phyloP scores from a whole-genome alignment of 2,329 filamentous ascomycete genomes.

The Penicillium sclerotiorum region DNA sequence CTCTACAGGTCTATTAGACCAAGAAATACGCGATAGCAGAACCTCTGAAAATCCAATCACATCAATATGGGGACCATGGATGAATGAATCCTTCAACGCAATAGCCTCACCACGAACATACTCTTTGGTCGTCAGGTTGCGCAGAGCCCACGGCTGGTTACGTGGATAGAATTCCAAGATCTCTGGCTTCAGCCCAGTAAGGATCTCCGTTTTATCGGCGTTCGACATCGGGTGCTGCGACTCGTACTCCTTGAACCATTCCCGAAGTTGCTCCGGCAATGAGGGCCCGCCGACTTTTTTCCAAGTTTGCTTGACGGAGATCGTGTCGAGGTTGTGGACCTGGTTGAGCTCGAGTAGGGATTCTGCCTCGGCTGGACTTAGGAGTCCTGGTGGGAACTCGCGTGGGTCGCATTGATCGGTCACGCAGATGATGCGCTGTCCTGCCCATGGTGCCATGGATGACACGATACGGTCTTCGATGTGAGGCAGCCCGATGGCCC shows the following conservation, averaged over 20 bases:
- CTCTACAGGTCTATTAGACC: slow-evolving; percentile 18
- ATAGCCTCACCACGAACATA: slow-evolving; percentile 33
- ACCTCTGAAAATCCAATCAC: slow-evolving; percentile 32
- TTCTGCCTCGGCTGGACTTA: slow-evolving; percentile 14
- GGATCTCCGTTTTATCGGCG: slow-evolving; percentile 16
- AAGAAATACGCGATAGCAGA: slow-evolving; percentile 31
- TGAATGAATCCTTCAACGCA: slow-evolving; percentile 27
- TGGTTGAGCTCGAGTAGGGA: slow-evolving; percentile 17
- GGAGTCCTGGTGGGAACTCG: slow-evolving; percentile 8
- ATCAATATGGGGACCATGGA: slow-evolving; percentile 32
- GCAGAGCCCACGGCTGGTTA: slow-evolving; percentile 34
- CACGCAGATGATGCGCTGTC: slow-evolving; percentile 31
- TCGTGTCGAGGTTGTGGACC: slow-evolving; percentile 3
- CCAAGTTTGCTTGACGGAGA: slow-evolving; percentile 7
- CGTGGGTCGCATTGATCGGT: slow-evolving; percentile 19
- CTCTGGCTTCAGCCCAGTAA: slow-evolving; percentile 19
- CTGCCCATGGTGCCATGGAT: slow-evolving; percentile 31
- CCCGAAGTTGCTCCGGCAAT: slow-evolving; percentile 18
- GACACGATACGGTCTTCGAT: slow-evolving; percentile 21
- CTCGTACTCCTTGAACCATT: slow-evolving; percentile 13
- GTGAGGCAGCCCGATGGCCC: slow-evolving; percentile 17
- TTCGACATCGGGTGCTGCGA: slow-evolving; percentile 13
- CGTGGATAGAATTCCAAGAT: slow-evolving; percentile 26
- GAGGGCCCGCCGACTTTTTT: slow-evolving; percentile 10
- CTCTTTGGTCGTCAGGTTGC: slow-evolving; percentile 37